Evolutionary conservation across 257 asterid species (phyloP).

Genomic region (Nicotiana otophora): DNA sequence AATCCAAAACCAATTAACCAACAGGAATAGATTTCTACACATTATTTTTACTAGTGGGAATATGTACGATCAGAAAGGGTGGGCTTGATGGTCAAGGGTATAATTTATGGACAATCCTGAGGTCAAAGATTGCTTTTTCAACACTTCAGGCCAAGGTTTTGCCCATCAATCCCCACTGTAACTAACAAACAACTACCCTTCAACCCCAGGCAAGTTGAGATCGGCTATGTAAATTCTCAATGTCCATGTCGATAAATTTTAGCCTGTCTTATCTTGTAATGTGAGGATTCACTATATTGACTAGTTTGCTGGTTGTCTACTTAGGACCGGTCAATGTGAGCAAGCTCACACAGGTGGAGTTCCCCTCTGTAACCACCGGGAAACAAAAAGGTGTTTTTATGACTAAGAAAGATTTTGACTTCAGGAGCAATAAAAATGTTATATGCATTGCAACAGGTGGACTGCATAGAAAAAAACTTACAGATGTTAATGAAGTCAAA

Average conservation of each 20-base stretch:
- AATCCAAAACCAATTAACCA: neutral
- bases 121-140: neutral
- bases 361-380: neutral
- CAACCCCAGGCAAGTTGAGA: neutral
- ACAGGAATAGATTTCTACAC: neutral
- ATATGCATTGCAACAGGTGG: neutral
- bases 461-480: neutral
- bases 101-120: neutral
- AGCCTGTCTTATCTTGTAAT: neutral
- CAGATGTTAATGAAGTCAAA: neutral
- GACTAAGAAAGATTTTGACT: neutral
- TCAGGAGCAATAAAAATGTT: neutral
- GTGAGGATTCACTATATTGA: neutral
- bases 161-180: conserved; percentile 1
- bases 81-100: neutral
- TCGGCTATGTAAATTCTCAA: neutral
- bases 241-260: neutral
- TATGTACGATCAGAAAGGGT: neutral
- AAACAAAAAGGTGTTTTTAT: neutral
- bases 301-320: neutral
- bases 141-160: neutral
- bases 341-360: neutral
- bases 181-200: neutral
- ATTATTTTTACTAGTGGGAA: neutral
- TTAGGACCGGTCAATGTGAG: neutral